Evolutionary conservation across 2,329 filamentous ascomycete species (phyloP).

Genomic region (Apiospora koreana): DNA sequence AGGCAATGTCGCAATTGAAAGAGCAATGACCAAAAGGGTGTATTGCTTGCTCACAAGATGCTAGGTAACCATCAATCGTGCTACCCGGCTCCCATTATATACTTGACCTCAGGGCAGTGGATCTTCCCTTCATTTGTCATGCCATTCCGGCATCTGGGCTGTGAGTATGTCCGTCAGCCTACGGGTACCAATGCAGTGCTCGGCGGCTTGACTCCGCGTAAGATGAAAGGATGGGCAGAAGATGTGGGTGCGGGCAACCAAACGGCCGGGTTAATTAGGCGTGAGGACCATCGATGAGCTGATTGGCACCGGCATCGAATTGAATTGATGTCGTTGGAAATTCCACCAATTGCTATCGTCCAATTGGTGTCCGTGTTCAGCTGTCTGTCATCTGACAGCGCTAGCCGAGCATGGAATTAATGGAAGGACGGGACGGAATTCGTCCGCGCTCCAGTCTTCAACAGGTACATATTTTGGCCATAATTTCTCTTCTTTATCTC

Average conservation of each 20-base stretch:
- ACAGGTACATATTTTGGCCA: too few relatives aligned
- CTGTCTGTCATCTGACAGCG: too few relatives aligned
- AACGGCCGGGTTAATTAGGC: not conserved
- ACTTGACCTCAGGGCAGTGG: not conserved
- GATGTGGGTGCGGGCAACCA: not conserved
- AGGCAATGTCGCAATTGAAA: not conserved
- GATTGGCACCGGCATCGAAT: too few relatives aligned
- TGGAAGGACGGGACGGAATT: too few relatives aligned
- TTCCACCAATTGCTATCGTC: not conserved
- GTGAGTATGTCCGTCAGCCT: not conserved
- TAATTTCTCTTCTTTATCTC: too few relatives aligned
- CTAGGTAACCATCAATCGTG: too few relatives aligned
- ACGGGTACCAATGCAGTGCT: not conserved
- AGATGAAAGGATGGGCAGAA: not conserved
- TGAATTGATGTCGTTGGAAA: too few relatives aligned
- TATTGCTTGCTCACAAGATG: not conserved
- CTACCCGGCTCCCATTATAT: not conserved
- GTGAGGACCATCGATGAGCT: too few relatives aligned
- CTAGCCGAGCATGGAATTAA: too few relatives aligned
- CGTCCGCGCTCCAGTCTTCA: too few relatives aligned
- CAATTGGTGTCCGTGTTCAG: not conserved
- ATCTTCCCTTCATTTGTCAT: not conserved
- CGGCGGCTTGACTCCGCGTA: not conserved
- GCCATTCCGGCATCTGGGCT: not conserved
- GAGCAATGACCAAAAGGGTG: not conserved